Percentiles rank a stretch among this genome's conserved stretches.
phyloP scores from a whole-genome alignment of 2,329 filamentous ascomycete species.

The Lecanicillium sp. region DNA sequence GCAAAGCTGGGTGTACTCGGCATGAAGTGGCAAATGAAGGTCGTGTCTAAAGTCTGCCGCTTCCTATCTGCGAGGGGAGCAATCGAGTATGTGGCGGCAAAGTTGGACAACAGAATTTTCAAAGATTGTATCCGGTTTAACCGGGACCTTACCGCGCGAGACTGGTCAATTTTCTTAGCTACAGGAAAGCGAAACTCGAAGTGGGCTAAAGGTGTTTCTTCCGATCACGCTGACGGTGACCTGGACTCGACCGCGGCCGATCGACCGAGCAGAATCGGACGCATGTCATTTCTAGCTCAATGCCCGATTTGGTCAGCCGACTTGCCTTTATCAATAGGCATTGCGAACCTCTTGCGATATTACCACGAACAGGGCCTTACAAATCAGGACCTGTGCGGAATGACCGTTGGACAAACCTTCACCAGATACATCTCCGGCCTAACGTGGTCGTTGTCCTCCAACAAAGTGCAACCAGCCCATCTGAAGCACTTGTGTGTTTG shows the following conservation, averaged over 20 bases:
- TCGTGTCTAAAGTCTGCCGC: constrained; percentile 49
- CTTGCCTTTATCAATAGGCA: constrained; percentile 23
- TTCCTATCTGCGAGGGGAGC: constrained; percentile 49
- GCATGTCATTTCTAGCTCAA: constrained; percentile 7
- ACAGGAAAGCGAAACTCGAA: constrained; percentile 31
- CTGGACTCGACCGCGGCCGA: not conserved
- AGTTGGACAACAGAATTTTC: constrained; percentile 45
- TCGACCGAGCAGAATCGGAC: constrained; percentile 14
- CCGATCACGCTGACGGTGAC: constrained; percentile 4
- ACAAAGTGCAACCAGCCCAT: constrained; percentile 23
- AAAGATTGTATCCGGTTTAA: constrained; percentile 55
- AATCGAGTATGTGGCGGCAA: constrained; percentile 49
- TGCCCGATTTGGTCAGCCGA: constrained; percentile 26
- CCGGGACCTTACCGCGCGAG: constrained; percentile 46
- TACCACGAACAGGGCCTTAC: constrained; percentile 22
- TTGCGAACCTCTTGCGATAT: constrained; percentile 20
- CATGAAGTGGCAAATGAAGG: constrained; percentile 53
- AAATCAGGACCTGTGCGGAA: constrained; percentile 28
- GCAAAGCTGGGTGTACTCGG: constrained; percentile 48
- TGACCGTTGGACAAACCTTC: constrained; percentile 28
- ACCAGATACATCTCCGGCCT: constrained; percentile 29
- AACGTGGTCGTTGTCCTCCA: constrained; percentile 25
- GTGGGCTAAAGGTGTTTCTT: not conserved
- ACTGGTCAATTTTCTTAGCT: constrained; percentile 48
- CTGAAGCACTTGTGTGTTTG: constrained; percentile 25